Percentiles rank a stretch among this genome's conserved stretches.
Conservation (phyloP, 2,329 filamentous ascomycete species). For the Leptoxyphium fumago region DNA sequence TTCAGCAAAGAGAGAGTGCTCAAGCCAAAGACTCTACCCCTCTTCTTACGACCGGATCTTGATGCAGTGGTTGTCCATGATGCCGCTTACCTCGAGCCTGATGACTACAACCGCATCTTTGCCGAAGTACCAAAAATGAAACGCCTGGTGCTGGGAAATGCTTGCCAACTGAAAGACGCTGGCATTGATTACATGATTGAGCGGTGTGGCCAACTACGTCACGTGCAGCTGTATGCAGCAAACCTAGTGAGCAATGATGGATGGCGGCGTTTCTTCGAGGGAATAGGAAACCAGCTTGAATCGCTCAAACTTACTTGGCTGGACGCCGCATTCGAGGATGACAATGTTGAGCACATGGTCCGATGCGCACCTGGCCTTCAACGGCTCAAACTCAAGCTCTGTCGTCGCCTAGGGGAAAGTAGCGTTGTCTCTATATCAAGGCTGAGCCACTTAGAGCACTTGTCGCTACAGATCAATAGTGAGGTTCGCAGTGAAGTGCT, state of each 20-base stretch:
- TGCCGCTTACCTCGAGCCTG: slow-evolving; percentile 50
- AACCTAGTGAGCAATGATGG: slow-evolving; percentile 66
- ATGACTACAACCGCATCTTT: slow-evolving; percentile 72
- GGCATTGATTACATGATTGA: slow-evolving; percentile 69
- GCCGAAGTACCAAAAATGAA: slow-evolving; percentile 55
- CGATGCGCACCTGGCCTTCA: slow-evolving; percentile 51
- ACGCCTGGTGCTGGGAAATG: slow-evolving; percentile 62
- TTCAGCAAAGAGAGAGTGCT: slow-evolving; percentile 48
- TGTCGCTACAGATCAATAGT: slow-evolving; percentile 55
- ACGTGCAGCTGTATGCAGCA: slow-evolving; percentile 66
- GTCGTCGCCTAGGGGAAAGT: slow-evolving; percentile 54
- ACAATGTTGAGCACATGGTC: slow-evolving; percentile 47
- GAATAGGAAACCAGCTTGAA: slow-evolving; percentile 50
- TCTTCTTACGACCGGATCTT: slow-evolving; percentile 38
- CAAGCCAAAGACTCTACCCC: slow-evolving; percentile 34
- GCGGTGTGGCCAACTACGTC: slow-evolving; percentile 52
- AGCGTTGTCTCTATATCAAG: slow-evolving; percentile 51
- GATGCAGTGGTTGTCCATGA: slow-evolving; percentile 46
- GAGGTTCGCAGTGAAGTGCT: slow-evolving; percentile 44
- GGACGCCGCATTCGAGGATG: slow-evolving; percentile 66
- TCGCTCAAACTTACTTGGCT: slow-evolving; percentile 68
- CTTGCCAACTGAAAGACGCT: slow-evolving; percentile 80
- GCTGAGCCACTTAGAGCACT: slow-evolving; percentile 50
- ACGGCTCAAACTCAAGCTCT: slow-evolving; percentile 68
- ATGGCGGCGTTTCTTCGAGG: slow-evolving; percentile 56